Conservation (phyloP, 2,329 filamentous ascomycete species). For the Colletotrichum agaves region DNA sequence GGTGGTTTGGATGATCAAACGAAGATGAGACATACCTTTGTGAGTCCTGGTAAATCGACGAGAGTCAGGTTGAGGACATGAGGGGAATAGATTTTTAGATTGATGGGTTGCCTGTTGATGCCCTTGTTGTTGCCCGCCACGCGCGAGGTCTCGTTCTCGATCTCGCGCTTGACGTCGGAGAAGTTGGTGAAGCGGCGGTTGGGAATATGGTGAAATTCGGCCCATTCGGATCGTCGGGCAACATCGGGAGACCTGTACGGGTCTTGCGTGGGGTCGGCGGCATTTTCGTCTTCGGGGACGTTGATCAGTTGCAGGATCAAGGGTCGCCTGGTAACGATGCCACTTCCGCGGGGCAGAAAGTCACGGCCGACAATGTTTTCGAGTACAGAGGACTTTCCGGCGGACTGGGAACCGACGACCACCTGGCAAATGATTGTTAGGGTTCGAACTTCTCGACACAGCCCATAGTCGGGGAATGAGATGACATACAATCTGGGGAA, state of each 20-base stretch:
- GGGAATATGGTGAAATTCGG: conserved; percentile 95
- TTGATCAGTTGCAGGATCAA: conserved; percentile 99
- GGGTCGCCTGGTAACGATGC: conserved; percentile 93
- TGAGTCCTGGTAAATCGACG: conserved; percentile 94
- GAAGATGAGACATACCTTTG: conserved; percentile 71
- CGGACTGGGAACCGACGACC: conserved; percentile 97
- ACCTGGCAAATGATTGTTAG: conserved; percentile 69
- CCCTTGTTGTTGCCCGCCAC: conserved; percentile 96
- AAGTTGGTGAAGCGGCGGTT: conserved; percentile 92
- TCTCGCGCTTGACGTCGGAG: conserved; percentile 91
- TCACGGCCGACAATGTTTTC: conserved; percentile 99
- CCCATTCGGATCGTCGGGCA: conserved; percentile 78
- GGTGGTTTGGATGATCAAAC: not conserved
- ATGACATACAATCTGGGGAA: conserved; percentile 91
- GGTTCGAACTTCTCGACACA: not conserved
- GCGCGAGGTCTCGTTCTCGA: conserved; percentile 94
- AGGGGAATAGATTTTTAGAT: conserved; percentile 97
- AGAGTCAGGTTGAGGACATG: conserved; percentile 96
- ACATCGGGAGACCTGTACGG: conserved; percentile 84
- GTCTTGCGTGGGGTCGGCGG: conserved; percentile 71
- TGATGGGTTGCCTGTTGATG: conserved; percentile 97
- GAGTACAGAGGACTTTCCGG: conserved; percentile 97
- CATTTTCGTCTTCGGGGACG: conserved; percentile 76
- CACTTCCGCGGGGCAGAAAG: conserved; percentile 94
- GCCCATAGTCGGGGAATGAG: not conserved